Conservation (phyloP, 2,329 filamentous ascomycete genomes). For the Apiospora phragmitis region DNA sequence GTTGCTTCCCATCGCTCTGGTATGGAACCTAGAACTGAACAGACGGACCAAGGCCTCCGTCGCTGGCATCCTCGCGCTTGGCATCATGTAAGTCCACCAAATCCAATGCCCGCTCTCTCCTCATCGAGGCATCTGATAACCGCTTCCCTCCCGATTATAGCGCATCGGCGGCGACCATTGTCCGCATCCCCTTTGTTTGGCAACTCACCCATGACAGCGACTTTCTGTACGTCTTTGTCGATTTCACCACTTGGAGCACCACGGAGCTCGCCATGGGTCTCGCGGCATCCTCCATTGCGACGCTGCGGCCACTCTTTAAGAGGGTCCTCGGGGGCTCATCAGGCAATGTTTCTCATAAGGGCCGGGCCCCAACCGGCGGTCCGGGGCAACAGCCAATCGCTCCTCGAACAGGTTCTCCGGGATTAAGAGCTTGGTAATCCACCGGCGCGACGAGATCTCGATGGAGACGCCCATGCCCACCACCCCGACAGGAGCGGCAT, state of each 20-base stretch:
- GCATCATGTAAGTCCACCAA: conserved; percentile 36
- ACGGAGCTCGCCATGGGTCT: conserved; percentile 43
- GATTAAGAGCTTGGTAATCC: background rate
- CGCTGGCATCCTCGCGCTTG: conserved; percentile 32
- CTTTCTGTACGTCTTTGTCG: conserved; percentile 41
- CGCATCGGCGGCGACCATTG: conserved; percentile 42
- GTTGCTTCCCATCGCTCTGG: conserved; percentile 36
- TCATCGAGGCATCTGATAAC: background rate
- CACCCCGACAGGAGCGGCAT: background rate
- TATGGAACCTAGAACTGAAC: conserved; percentile 37
- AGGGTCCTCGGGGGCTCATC: conserved; percentile 16
- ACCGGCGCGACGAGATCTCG: conserved; percentile 1
- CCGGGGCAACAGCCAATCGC: background rate
- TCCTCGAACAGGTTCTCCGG: background rate
- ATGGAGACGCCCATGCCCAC: background rate
- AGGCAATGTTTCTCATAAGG: background rate
- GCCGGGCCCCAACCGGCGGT: background rate
- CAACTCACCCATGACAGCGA: conserved; percentile 36
- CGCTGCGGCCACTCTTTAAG: conserved; percentile 36
- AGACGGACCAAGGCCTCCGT: conserved; percentile 35
- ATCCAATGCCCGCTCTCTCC: background rate
- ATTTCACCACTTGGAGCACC: conserved; percentile 45
- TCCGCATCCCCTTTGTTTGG: conserved; percentile 44
- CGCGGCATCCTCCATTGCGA: conserved; percentile 39
- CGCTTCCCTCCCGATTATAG: conserved; percentile 21